A percentile compares a stretch with the other conserved stretches of the same genome.
phyloP scores from a whole-genome alignment of 225 moss, liverwort and hornwort species.

The Physcomitrellopsis africana region DNA sequence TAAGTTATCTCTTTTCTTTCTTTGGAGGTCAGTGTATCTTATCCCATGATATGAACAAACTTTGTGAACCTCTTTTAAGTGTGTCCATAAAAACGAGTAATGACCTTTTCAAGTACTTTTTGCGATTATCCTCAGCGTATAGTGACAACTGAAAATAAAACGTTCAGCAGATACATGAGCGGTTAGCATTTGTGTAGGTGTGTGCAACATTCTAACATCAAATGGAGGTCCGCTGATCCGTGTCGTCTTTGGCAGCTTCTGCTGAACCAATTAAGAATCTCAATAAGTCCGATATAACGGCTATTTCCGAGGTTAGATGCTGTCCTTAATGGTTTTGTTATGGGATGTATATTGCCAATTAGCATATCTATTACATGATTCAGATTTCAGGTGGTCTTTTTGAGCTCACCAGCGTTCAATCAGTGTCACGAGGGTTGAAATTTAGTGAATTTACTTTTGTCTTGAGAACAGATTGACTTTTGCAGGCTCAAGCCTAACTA shows the following conservation, averaged over 20 bases:
- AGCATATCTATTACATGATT: not conserved
- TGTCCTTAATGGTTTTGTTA: conserved; percentile 16
- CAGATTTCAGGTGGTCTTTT: not conserved
- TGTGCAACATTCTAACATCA: conserved; percentile 11
- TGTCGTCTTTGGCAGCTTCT: conserved; percentile 47
- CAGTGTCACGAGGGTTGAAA: not conserved
- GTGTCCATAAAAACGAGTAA: not conserved
- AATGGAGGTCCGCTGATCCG: conserved; percentile 29
- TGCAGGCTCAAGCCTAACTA: not conserved
- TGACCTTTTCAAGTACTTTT: not conserved
- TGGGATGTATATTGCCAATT: not conserved
- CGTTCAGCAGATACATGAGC: not conserved
- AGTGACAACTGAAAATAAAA: not conserved
- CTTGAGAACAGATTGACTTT: not conserved
- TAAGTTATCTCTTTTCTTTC: conserved; percentile 28
- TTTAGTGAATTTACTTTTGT: not conserved
- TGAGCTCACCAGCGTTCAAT: not conserved
- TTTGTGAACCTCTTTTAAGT: not conserved
- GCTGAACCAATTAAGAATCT: conserved; percentile 54
- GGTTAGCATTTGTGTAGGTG: conserved; percentile 19
- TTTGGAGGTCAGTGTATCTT: not conserved
- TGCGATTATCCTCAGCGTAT: not conserved
- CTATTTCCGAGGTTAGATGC: conserved; percentile 52
- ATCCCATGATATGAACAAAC: not conserved
- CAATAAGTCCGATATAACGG: conserved; percentile 59